A percentile compares a stretch with the other conserved stretches of the same genome.
These are phyloP conservation scores for Clarireedia monteithiana DNA, from an alignment of 2,329 filamentous ascomycete species.

Conservation along the genomic window DNA sequence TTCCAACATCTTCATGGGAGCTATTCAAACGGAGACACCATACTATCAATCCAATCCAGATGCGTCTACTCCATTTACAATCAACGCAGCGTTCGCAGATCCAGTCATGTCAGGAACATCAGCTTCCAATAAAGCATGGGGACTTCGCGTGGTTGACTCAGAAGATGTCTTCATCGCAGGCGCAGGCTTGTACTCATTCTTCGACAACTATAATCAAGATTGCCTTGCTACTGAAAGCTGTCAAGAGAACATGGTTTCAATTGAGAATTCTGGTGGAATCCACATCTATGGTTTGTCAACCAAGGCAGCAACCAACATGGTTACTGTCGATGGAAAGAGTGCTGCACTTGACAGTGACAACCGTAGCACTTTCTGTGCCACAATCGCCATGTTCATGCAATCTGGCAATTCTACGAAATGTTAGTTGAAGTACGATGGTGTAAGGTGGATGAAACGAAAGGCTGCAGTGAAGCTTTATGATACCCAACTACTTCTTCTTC, in stretches of 20 bases:
- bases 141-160: constrained; percentile 62
- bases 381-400: constrained; percentile 36
- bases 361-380: constrained; percentile 57
- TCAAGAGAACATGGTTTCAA: constrained; percentile 69
- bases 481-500: too few species aligned
- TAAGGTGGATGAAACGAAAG: too few species aligned
- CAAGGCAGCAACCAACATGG: constrained; percentile 68
- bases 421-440: too few species aligned
- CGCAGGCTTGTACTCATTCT: constrained; percentile 74
- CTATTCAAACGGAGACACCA: constrained; percentile 85
- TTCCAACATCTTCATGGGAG: constrained; percentile 69
- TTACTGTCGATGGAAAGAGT: constrained; percentile 51
- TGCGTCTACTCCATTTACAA: constrained; percentile 56
- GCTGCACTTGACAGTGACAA: constrained; percentile 52
- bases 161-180: constrained; percentile 62
- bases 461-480: too few species aligned
- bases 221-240: constrained; percentile 63
- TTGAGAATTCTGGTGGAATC: constrained; percentile 54
- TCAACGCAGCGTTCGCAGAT: constrained; percentile 51
- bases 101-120: constrained; percentile 54
- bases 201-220: constrained; percentile 69
- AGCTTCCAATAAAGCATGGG: constrained; percentile 59
- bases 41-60: constrained; percentile 82
- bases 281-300: constrained; percentile 64
- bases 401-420: too few species aligned